These are phyloP conservation scores for Chytridium lagenaria DNA, from an alignment of 371 early-diverging fungal genomes.

Conservation along the genomic window DNA sequence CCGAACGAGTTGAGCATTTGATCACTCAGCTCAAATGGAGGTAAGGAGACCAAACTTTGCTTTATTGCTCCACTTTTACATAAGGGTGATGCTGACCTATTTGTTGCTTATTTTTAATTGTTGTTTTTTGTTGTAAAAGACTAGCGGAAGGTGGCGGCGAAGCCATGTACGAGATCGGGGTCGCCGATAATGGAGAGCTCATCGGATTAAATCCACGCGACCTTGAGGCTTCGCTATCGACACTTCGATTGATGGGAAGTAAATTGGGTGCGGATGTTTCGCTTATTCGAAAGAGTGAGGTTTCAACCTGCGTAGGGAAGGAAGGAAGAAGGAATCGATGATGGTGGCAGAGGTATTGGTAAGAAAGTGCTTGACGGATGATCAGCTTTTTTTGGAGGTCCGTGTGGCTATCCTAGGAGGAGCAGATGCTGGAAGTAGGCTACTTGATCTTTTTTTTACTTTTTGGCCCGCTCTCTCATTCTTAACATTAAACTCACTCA, in stretches of 20 bases:
- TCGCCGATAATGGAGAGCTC: constrained; percentile 83
- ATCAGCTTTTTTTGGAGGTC: constrained; percentile 75
- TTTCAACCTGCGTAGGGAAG: neutral
- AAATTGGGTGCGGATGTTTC: constrained; percentile 49
- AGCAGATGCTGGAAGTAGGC: constrained; percentile 69
- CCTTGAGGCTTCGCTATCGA: constrained; percentile 65
- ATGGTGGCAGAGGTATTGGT: constrained; percentile 71
- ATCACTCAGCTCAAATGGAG: constrained; percentile 94
- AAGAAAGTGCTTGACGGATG: constrained; percentile 59
- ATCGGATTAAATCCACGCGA: constrained; percentile 71
- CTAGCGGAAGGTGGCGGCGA: constrained; percentile 88
- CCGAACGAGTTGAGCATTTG: constrained; percentile 79
- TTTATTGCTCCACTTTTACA: neutral
- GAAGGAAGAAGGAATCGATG: constrained; percentile 33
- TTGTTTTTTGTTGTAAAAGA: constrained; percentile 40
- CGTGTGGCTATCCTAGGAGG: constrained; percentile 84
- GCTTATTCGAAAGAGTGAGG: constrained; percentile 40
- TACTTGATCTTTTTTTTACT: constrained; percentile 1
- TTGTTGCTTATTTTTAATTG: constrained; percentile 4
- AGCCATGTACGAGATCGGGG: constrained; percentile 89
- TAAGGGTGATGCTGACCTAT: neutral
- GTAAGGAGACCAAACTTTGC: constrained; percentile 48
- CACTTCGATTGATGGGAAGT: constrained; percentile 68
- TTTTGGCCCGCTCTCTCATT: neutral
- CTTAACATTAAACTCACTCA: neutral